Conservation (phyloP, 257 asterid species). For the Sherardia arvensis region DNA sequence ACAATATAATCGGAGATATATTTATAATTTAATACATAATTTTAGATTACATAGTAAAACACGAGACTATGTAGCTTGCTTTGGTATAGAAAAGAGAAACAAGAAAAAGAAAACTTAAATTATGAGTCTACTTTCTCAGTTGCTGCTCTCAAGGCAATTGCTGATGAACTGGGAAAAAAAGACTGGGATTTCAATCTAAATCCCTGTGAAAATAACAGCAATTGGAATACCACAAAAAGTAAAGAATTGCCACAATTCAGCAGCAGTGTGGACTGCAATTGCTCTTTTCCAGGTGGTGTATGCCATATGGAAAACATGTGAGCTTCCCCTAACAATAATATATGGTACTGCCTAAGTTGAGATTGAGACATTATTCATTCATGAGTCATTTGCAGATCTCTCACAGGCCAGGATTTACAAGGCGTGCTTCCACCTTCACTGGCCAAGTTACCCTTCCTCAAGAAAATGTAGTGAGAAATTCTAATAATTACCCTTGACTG, state of each 20-base stretch:
- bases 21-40: too few species aligned
- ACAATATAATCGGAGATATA: too few species aligned
- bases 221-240: conserved; percentile 31
- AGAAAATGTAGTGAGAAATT: conserved; percentile 26
- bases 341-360: neutral
- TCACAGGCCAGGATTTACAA: conserved; percentile 45
- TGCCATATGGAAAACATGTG: conserved; percentile 51
- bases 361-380: too few species aligned
- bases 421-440: conserved; percentile 58
- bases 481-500: neutral
- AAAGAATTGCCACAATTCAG: conserved; percentile 15
- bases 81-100: too few species aligned
- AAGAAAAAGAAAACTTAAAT: too few species aligned
- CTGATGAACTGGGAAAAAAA: conserved; percentile 37
- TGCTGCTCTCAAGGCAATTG: conserved; percentile 43
- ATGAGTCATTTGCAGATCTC: conserved; percentile 18
- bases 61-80: too few species aligned
- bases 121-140: conserved; percentile 20
- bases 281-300: conserved; percentile 27
- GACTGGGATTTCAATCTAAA: conserved; percentile 50
- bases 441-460: conserved; percentile 40
- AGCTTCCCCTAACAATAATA: conserved; percentile 8
- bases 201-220: conserved; percentile 45
- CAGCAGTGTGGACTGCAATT: conserved; percentile 37
- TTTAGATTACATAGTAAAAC: too few species aligned